Conservation (phyloP, 495 filamentous ascomycete species). For the Podospora bellae-mahoneyi region DNA sequence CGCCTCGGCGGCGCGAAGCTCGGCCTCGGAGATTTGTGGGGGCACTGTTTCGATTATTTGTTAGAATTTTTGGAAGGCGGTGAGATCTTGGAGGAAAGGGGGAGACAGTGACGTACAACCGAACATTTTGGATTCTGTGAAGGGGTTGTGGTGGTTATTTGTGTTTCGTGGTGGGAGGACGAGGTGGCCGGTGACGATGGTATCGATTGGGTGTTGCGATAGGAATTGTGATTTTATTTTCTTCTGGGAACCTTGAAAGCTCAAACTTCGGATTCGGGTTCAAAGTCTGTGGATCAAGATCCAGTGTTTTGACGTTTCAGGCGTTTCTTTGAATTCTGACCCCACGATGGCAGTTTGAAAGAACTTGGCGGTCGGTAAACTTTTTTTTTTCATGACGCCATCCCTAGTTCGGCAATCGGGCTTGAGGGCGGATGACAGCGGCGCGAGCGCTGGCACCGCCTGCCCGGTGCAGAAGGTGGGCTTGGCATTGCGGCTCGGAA, state of each 20-base stretch:
- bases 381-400: conserved; percentile 5
- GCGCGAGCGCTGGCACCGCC: neutral
- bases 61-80: neutral
- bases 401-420: neutral
- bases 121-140: neutral
- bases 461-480: neutral
- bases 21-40: conserved; percentile 49
- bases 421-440: neutral
- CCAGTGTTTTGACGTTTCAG: neutral
- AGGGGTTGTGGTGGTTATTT: neutral
- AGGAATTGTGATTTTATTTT: neutral
- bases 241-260: neutral
- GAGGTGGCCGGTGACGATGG: neutral
- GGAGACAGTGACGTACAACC: neutral
- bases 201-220: neutral
- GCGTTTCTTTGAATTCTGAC: neutral
- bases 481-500: neutral
- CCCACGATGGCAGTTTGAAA: neutral
- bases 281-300: neutral
- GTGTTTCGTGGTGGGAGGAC: neutral
- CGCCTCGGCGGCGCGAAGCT: conserved; percentile 61
- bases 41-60: conserved; percentile 38
- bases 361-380: conserved; percentile 14
- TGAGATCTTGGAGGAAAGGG: neutral
- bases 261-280: neutral